Evolutionary conservation across 257 asterid species (phyloP), one percentile per base, ranked within the genome.

Genomic region (Nicotiana undulata): DNA sequence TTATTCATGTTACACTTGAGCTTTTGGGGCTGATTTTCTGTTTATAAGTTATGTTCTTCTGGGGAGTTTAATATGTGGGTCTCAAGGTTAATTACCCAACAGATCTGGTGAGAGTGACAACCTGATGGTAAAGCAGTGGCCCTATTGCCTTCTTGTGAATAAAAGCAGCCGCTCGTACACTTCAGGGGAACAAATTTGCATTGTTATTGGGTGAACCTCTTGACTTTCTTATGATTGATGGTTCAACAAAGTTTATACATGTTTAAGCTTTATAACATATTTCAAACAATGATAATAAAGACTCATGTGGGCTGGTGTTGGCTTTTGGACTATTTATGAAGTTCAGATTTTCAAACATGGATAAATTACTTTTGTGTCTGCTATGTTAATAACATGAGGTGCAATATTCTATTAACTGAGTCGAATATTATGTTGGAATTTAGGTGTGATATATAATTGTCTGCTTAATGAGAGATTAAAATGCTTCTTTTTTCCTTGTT

Each of bases 181-280:
- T 15, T 88, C 91, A 88, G 94, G 92, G 86, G 87, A 80, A 92
- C 56, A 16, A 82, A 32, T 29, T 78, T 63, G 81, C 90, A 82
- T 83, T 83, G 91, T 89, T 90, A 74, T 92, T 90, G 92, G 96
- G 91, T 93, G 97, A 91, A 88, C 90, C 92, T 46, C 86, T 74
- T 66, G 92, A 89, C 46, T 29, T 32, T 66, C 31, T 83, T 28
- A 59, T 80, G 86, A 79, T 84, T 66, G 86, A 85, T 84, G 90
- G 93, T 90, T 90, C 92, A 81, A 86, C 85, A 87, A 89, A 89
- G 81, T 85, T 84, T 89, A 63, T 16, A 88, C 82, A 89, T 53
- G 17, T 22, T 6, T 18, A n/a, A 16, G 32, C 32, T 29, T 29
- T 29, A 29, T 29, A 29, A 29, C 3, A 29, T 29, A 29, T 29